Base-by-base conservation (phyloP, 768 basidiomycete species). In the Tricholomella constricta region DNA sequence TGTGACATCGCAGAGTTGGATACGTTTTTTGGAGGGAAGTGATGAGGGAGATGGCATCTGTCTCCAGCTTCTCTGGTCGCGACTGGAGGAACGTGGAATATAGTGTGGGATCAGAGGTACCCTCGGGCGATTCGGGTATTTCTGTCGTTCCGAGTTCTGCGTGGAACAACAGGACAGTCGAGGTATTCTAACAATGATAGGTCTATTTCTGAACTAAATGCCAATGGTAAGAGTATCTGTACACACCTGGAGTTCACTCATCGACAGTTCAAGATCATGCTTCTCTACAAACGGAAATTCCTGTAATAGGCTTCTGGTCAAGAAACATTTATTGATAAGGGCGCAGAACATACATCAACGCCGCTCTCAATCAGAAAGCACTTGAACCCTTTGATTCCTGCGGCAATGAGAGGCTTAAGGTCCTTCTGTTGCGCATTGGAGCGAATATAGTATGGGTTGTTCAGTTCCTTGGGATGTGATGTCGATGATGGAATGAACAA, bases 311-410 rank as follows among this genome's bases (percentile, higher is more conserved):
- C 25, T 40, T 32, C 25, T 23, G 32, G n/a, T 42, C 7, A 23
- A 31, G 12, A 41, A 44, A 19, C 38, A n/a, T 23, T 55, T 60
- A 10, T 60, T 48, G 51, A 31, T 43, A 29, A 29, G 14, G 49
- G 20, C n/a, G 20, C 36, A 51, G 17, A 5, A 50, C 75, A 44
- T 62, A 94, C 95, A 56, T 97, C 89, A 15, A 98, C 95, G 22
- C 97, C 96, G 62, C 94, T 96, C 59, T 96, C 88, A 56, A 95
- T 94, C 59, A 98, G 73, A 69, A 98, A 98, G 66, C 94, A 97
- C 68, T 98, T 98, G 79, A 98, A 98, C 0, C 96, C 96, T 72
- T 88, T 90, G 26, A 97, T 89, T 6, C 97, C 95, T 27, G 82
- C 81, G 26, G 80, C 66, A 12, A 95, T 73, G 37, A 98, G 76